phyloP scores from a whole-genome alignment of 495 filamentous ascomycete genomes.

The Penicillium flavigenum region DNA sequence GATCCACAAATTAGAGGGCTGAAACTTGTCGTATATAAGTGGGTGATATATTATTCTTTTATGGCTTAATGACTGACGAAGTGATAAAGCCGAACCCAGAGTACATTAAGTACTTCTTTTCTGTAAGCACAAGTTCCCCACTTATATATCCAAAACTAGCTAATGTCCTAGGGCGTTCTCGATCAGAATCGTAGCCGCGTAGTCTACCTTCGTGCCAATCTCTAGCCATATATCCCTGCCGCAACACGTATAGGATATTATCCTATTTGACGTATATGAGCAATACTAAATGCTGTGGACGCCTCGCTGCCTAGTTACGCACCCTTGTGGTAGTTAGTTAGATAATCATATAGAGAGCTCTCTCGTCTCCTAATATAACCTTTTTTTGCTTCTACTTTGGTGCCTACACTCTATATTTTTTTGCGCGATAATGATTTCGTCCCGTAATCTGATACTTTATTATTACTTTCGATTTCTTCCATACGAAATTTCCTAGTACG shows the following conservation, averaged over 20 bases:
- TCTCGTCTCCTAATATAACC: neutral
- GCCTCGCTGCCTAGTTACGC: neutral
- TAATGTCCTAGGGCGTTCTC: conserved; percentile 7
- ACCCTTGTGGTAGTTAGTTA: neutral
- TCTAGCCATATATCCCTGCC: conserved; percentile 2
- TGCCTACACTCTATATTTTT: neutral
- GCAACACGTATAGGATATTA: neutral
- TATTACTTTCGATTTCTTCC: too few species aligned
- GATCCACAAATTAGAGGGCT: conserved; percentile 1
- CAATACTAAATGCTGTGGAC: neutral
- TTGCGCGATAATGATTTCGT: too few species aligned
- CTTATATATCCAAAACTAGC: conserved; percentile 4
- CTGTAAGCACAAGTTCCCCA: conserved; percentile 4
- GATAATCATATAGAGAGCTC: neutral
- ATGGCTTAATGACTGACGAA: conserved; percentile 4
- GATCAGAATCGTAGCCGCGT: conserved; percentile 1
- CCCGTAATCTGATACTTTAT: too few species aligned
- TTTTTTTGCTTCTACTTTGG: neutral
- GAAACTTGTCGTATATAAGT: conserved; percentile 3
- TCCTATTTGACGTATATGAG: too few species aligned
- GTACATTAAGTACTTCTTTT: conserved; percentile 1
- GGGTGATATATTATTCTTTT: neutral
- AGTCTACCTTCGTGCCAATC: neutral
- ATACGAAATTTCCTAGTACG: too few species aligned
- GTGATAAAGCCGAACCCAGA: neutral